A percentile compares a stretch with the other conserved stretches of the same genome.
phyloP scores from a whole-genome alignment of 2,329 filamentous ascomycete species.

The Tolypocladium tropicale region DNA sequence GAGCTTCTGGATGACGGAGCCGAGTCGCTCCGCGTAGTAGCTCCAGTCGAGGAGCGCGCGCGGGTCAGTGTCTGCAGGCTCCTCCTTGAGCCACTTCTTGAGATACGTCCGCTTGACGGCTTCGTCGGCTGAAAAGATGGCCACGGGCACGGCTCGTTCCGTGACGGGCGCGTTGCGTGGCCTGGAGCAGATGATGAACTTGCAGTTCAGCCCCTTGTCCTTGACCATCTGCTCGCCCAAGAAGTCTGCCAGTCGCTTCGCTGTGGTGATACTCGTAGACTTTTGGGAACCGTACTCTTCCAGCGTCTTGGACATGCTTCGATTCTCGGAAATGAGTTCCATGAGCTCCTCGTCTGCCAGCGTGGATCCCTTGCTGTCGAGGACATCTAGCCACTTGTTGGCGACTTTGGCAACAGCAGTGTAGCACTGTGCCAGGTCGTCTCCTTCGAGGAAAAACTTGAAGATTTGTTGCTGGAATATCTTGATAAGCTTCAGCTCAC shows the following conservation, averaged over 20 bases:
- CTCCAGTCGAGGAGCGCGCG: slow-evolving; percentile 88
- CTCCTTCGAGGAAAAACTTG: slow-evolving; percentile 95
- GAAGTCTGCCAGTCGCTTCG: slow-evolving; percentile 89
- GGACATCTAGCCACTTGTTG: slow-evolving; percentile 91
- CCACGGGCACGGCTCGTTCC: slow-evolving; percentile 85
- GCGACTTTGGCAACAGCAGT: slow-evolving; percentile 85
- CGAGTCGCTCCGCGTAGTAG: slow-evolving; percentile 92
- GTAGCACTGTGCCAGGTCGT: slow-evolving; percentile 82
- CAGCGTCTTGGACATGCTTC: slow-evolving; percentile 93
- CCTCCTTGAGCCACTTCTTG: slow-evolving; percentile 91
- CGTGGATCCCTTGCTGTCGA: slow-evolving; percentile 79
- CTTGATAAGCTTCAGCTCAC: slow-evolving; percentile 98
- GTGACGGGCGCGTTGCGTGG: slow-evolving; percentile 88
- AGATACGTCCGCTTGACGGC: slow-evolving; percentile 80
- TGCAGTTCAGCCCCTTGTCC: slow-evolving; percentile 98
- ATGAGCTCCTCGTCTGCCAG: slow-evolving; percentile 95
- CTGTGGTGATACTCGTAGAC: slow-evolving; percentile 98
- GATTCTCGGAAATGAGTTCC: slow-evolving; percentile 98
- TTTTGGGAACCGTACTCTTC: slow-evolving; percentile 95
- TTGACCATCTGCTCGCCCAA: slow-evolving; percentile 98
- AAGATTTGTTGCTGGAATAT: slow-evolving; percentile 99
- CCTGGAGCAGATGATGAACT: slow-evolving; percentile 90
- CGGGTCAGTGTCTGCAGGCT: slow-evolving; percentile 83
- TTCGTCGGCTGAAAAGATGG: slow-evolving; percentile 92
- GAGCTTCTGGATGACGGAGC: slow-evolving; percentile 95